phyloP scores from a whole-genome alignment of 176 grass and related monocot species.

The Oryza brachyantha region DNA sequence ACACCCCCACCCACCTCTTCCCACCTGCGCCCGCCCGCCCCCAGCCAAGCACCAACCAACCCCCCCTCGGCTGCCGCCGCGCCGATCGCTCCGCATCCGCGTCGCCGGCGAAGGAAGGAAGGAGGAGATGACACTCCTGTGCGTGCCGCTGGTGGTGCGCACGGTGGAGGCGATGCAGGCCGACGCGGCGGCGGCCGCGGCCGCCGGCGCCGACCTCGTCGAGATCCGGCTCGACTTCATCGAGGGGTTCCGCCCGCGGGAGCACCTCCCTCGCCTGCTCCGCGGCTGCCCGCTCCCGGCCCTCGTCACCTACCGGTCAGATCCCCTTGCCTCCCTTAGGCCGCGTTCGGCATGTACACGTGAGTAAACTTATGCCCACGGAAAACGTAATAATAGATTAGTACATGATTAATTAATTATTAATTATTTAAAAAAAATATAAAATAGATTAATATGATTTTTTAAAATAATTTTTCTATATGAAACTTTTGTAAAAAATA shows the following conservation, averaged over 20 bases:
- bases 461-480: too few species aligned
- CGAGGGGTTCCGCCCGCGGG: constrained; percentile 48
- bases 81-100: constrained; percentile 12
- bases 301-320: constrained; percentile 84
- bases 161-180: constrained; percentile 77
- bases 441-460: too few species aligned
- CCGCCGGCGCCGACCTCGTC: constrained; percentile 66
- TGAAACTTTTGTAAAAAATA: too few species aligned
- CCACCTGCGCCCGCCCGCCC: background rate
- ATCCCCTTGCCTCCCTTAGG: too few species aligned
- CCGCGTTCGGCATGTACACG: too few species aligned
- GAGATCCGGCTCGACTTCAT: constrained; percentile 92
- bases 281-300: constrained; percentile 54
- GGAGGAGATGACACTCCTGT: constrained; percentile 73
- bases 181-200: constrained; percentile 59
- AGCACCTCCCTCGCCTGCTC: constrained; percentile 63
- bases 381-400: too few species aligned
- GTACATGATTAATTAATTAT: too few species aligned
- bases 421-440: too few species aligned
- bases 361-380: too few species aligned
- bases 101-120: background rate
- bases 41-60: background rate
- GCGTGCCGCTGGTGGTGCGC: constrained; percentile 78
- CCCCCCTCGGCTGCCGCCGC: background rate
- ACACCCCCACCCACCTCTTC: background rate